Evolutionary conservation across 768 basidiomycete genomes (phyloP), one percentile per base, ranked within the genome.

Genomic region (Leccinum barrowsii): DNA sequence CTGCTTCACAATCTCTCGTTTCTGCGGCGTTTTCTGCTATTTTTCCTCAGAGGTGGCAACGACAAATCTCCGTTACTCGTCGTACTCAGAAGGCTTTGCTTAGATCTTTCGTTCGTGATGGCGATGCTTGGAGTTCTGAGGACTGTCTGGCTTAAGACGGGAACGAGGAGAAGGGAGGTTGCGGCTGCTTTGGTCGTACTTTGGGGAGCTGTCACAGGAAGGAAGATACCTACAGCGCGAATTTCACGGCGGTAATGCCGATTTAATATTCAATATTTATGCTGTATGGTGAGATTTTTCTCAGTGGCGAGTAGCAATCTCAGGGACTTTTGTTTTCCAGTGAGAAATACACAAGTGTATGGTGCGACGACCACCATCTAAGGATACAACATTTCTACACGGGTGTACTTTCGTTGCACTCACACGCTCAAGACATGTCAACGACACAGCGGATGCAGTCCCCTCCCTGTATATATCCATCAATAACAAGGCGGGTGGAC

Each of bases 371-470:
- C 24, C 5, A 51, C 21, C 40, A 2, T 30, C 21, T 28, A 46
- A 52, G 2, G 22, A 57, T 52, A 61, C 63, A 63, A 49, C 48
- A 28, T 44, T 56, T 50, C 22, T 49, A 34, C 28, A 50, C 30
- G 17, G 2, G 13, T 13, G 32, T 47, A 22, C 49, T 17, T 55
- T 52, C 19, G 8, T 21, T 32, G 37, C 50, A 19, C 22, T 37
- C 7, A 4, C 19, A 34, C 19, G 30, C 35, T 79, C 67, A 84
- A 58, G 79, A 70, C 94, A 98, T 95, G 73, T 96, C 86, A 47
- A 98, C 90, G 10, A 99, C 90, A 63, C 94, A 95, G 62, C 96
- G 90, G 69, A 99, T 97, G 73, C 94, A 97, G 51, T 90, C 81
- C 15, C 94, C 94, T 49, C 74, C 77, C 89, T 69, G 35, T 7